Evolutionary conservation across 108 stramenopile genomes (phyloP), one percentile per base, ranked within the genome.

Genomic region (Nitzschia sp.): DNA sequence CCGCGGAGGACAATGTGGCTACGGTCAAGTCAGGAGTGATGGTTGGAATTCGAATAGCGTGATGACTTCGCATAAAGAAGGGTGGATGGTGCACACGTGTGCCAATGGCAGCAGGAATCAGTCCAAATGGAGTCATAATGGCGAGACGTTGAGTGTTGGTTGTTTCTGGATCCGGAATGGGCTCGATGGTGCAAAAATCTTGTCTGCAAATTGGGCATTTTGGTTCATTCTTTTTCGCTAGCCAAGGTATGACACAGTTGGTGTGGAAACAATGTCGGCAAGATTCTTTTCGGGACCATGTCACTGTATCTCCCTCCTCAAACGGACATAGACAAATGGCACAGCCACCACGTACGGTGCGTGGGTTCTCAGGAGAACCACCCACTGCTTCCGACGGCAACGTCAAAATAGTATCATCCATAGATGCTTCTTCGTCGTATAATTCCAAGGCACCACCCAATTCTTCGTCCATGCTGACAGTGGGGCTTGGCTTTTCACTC

Each of bases 161-260:
- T 22, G 48, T 21, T 21, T 8, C 16, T n/a, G 19, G 4, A 21
- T 4, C 9, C 13, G 19, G 4, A 45, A 76, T 60, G 30, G 68
- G 75, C 1, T 31, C 76, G 17, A 63, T 46, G 8, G 22, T 0
- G 30, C 81, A 82, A 67, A 77, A 86, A 25, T 62, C 56, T 67
- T 78, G 85, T 26, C 85, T 79, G 71, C 85, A 86, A 57, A 76
- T 73, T 19, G 85, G 85, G 33, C 85, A 86, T 60, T 78, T 66
- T 45, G 71, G 73, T 46, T 66, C 60, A 8, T 70, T 53, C 65
- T 73, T 80, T 45, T 79, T 81, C 30, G 85, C 80, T 59, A 96
- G 70, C 97, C 97, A 97, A 8, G 79, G 82, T 35, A 94, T 75
- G 44, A 96, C 92, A 66, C 97, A 97, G 3, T 90, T 86, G 32